These are phyloP conservation scores for Tylopilus rubrobrunneus DNA, from an alignment of 768 basidiomycete species.

Conservation along the genomic window DNA sequence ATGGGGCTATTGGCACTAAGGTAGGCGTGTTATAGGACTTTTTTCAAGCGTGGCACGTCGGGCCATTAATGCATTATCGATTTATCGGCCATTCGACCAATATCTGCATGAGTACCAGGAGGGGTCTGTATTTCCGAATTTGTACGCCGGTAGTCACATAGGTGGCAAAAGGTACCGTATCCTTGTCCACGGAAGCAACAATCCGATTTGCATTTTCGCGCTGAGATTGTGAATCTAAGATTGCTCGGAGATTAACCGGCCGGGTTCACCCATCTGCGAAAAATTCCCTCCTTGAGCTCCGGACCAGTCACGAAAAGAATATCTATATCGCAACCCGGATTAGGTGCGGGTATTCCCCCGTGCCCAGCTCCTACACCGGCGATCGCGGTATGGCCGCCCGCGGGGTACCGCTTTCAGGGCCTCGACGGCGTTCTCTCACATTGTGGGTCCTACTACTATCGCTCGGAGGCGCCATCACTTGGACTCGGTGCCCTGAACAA, in stretches of 20 bases:
- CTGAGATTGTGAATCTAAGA: conserved; percentile 27
- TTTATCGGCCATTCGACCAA: neutral
- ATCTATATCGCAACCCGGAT: neutral
- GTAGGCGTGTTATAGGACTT: conserved; percentile 5
- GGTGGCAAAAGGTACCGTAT: neutral
- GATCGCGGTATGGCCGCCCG: neutral
- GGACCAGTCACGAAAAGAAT: conserved; percentile 1
- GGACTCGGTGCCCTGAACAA: too few relatives aligned
- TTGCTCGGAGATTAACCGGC: conserved; percentile 22
- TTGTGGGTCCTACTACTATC: too few relatives aligned
- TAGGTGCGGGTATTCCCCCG: conserved; percentile 1
- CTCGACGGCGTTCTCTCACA: too few relatives aligned
- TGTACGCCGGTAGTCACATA: neutral
- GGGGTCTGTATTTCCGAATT: conserved; percentile 3
- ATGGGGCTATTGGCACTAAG: neutral
- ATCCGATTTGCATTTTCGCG: conserved; percentile 19
- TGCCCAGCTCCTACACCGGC: neutral
- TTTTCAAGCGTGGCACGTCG: neutral
- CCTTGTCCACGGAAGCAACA: conserved; percentile 11
- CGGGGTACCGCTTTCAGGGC: conserved; percentile 1
- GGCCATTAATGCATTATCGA: conserved; percentile 9
- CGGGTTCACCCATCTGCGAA: too few relatives aligned
- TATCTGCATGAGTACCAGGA: neutral
- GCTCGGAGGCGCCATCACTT: too few relatives aligned
- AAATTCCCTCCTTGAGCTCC: conserved; percentile 10